A percentile compares a stretch with the other conserved stretches of the same genome.
Conservation (phyloP, 2,329 filamentous ascomycete species). For the Fusarium haematococcum region DNA sequence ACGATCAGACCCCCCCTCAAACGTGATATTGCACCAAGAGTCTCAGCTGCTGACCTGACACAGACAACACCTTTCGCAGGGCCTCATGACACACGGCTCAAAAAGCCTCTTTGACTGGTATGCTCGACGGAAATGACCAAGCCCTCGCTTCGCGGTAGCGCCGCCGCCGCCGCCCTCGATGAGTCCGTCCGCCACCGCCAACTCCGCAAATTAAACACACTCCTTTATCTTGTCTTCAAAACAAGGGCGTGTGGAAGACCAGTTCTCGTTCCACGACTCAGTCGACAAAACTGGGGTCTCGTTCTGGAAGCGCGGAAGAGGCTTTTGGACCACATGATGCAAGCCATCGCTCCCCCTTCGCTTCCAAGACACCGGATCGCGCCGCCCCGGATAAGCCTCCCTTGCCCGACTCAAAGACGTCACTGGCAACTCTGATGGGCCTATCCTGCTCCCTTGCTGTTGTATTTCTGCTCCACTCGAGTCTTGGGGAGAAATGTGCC, state of each 20-base stretch:
- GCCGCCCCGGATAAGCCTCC: slow-evolving; percentile 29
- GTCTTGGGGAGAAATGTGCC: slow-evolving; percentile 20
- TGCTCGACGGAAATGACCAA: slow-evolving; percentile 33
- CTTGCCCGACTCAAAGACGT: slow-evolving; percentile 2
- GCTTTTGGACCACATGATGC: slow-evolving; percentile 26
- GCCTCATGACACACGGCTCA: background rate
- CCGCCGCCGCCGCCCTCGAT: background rate
- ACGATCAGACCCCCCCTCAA: slow-evolving; percentile 14
- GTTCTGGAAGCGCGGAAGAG: slow-evolving; percentile 34
- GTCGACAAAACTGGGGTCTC: background rate
- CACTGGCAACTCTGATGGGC: slow-evolving; percentile 4
- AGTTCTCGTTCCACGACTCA: slow-evolving; percentile 4
- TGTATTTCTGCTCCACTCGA: background rate
- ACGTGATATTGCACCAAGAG: slow-evolving; percentile 14
- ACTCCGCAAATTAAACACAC: slow-evolving; percentile 1
- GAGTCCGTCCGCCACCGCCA: slow-evolving; percentile 8
- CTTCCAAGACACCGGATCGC: slow-evolving; percentile 32
- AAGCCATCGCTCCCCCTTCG: background rate
- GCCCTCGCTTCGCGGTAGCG: slow-evolving; percentile 18
- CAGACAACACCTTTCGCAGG: slow-evolving; percentile 15
- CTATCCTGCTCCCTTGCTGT: background rate
- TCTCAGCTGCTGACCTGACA: slow-evolving; percentile 20
- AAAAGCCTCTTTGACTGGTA: slow-evolving; percentile 1
- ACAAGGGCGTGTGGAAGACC: slow-evolving; percentile 8
- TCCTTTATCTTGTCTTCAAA: background rate